Conservation (phyloP, 139 green algal species). For the Ulvella scutata region DNA sequence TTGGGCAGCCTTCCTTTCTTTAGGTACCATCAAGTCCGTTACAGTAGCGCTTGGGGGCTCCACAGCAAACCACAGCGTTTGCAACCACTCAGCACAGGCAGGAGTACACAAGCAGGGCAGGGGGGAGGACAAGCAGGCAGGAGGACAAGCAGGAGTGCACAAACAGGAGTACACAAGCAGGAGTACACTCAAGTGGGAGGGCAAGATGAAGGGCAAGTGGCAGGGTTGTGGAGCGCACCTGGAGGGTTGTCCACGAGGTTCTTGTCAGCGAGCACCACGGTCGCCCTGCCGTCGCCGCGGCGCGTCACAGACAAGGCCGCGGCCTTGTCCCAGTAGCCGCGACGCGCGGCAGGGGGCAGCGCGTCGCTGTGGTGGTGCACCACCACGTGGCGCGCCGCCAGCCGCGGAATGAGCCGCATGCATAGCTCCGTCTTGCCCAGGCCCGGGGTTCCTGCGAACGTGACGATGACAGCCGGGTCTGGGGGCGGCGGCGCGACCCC, state of each 20-base stretch:
- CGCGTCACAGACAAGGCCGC: constrained; percentile 9
- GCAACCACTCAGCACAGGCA: too few relatives aligned
- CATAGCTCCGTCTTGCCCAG: constrained; percentile 9
- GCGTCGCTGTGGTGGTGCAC: constrained; percentile 1
- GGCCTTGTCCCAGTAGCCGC: constrained; percentile 25
- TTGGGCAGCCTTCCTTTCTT: too few relatives aligned
- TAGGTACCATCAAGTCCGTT: too few relatives aligned
- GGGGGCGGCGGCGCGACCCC: constrained; percentile 12
- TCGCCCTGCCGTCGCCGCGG: constrained; percentile 8
- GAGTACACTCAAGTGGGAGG: too few relatives aligned
- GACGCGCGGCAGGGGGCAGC: not conserved
- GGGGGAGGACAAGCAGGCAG: too few relatives aligned
- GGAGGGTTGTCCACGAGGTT: constrained; percentile 18
- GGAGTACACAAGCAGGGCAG: too few relatives aligned
- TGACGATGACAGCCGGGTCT: constrained; percentile 19
- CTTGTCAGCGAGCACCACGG: constrained; percentile 36
- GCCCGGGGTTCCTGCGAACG: constrained; percentile 27
- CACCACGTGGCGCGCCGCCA: not conserved
- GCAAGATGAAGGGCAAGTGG: too few relatives aligned
- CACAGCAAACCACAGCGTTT: too few relatives aligned
- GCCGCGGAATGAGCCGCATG: not conserved
- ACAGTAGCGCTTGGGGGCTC: too few relatives aligned
- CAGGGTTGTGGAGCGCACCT: not conserved
- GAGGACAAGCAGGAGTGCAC: too few relatives aligned
- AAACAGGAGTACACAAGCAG: too few relatives aligned